Percentiles rank a stretch among this genome's conserved stretches.
These are phyloP conservation scores for Pulveroboletus frians DNA, from an alignment of 768 basidiomycete species.

Conservation along the genomic window DNA sequence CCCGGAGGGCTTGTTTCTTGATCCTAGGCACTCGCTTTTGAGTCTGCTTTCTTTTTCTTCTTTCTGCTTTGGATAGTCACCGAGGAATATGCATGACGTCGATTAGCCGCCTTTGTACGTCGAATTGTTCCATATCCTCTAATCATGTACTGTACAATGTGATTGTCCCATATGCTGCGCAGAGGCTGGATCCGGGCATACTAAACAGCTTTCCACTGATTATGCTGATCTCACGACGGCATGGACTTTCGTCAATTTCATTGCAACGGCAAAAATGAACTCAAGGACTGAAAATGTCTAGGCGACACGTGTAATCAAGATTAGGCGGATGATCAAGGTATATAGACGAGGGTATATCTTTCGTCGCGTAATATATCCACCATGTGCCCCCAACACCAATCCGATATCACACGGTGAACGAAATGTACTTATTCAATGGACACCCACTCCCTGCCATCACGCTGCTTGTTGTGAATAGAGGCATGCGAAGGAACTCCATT, in stretches of 20 bases:
- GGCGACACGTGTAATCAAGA: slow-evolving; percentile 12
- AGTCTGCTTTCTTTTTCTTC: neutral
- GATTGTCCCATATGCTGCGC: too few species aligned
- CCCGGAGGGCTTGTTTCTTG: slow-evolving; percentile 52
- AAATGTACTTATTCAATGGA: slow-evolving; percentile 18
- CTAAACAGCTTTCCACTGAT: too few species aligned
- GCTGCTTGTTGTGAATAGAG: slow-evolving; percentile 62
- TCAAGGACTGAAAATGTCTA: too few species aligned
- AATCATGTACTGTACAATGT: too few species aligned
- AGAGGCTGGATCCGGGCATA: too few species aligned
- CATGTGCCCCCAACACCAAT: neutral
- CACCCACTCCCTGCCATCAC: slow-evolving; percentile 25
- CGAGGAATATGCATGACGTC: neutral
- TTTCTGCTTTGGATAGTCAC: slow-evolving; percentile 1
- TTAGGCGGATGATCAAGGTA: slow-evolving; percentile 25
- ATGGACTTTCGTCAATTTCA: too few species aligned
- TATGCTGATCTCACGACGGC: too few species aligned
- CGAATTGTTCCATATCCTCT: too few species aligned
- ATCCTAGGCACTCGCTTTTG: neutral
- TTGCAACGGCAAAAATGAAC: too few species aligned
- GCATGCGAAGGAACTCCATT: slow-evolving; percentile 77
- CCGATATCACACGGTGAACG: neutral
- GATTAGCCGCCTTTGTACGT: too few species aligned
- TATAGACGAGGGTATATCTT: slow-evolving; percentile 12
- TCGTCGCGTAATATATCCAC: slow-evolving; percentile 6